phyloP scores from a whole-genome alignment of 2,329 filamentous ascomycete genomes.

The Kalmusia sp. region DNA sequence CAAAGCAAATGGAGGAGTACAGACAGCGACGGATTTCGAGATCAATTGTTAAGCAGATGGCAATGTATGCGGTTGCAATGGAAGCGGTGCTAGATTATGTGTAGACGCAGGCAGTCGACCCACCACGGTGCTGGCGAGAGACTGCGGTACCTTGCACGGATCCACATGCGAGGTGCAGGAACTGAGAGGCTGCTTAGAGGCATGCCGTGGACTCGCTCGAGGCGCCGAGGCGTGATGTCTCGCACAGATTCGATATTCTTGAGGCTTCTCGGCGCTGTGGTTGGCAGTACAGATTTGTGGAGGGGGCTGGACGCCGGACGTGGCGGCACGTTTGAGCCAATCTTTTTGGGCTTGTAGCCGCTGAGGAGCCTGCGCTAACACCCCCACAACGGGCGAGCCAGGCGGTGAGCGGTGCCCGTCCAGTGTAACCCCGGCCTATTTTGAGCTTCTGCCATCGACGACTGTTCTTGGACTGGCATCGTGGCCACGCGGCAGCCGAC shows the following conservation, averaged over 20 bases:
- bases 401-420: conserved; percentile 27
- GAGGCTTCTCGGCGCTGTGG: conserved; percentile 38
- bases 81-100: conserved; percentile 21
- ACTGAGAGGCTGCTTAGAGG: conserved; percentile 20
- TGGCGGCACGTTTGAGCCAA: conserved; percentile 29
- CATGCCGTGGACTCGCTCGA: conserved; percentile 30
- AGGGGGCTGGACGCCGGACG: conserved; percentile 25
- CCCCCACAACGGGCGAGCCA: conserved; percentile 24
- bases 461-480: conserved; percentile 5
- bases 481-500: conserved; percentile 6
- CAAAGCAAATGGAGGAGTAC: conserved; percentile 10
- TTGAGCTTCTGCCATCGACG: conserved; percentile 21
- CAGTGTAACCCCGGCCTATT: conserved; percentile 33
- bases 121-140: conserved; percentile 14
- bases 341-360: conserved; percentile 33
- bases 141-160: conserved; percentile 28
- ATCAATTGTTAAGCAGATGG: conserved; percentile 21
- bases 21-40: conserved; percentile 9
- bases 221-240: conserved; percentile 37
- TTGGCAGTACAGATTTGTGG: conserved; percentile 36
- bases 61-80: conserved; percentile 23
- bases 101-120: conserved; percentile 20
- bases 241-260: conserved; percentile 26
- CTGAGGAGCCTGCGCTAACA: conserved; percentile 25
- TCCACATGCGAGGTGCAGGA: conserved; percentile 29